Evolutionary conservation across 2,329 filamentous ascomycete species (phyloP), one percentile per base, ranked within the genome.

Genomic region (Sclerotinia minor): DNA sequence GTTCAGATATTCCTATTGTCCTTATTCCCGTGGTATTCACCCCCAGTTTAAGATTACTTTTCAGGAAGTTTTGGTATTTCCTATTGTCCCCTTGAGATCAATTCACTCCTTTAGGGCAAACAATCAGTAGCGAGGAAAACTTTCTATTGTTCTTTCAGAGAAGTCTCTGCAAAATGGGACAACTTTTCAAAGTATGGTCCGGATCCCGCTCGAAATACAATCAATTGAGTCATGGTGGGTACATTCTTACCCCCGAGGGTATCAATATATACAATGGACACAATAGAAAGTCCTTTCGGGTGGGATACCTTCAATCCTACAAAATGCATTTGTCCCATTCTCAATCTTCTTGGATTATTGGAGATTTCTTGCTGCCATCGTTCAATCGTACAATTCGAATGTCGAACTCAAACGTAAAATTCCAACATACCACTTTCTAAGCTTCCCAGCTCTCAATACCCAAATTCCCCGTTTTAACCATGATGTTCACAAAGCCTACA

Each of bases 61-160:
- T 2, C 11, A 32, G 26, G 45, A 44, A 61, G 38, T 26, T 50
- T 61, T 61, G 5, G 15, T 19, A 26, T 50, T 61, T 61, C 29
- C 29, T 24, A 26, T 50, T 35, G 21, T 61, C 24, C 58, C 35
- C 24, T 32, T 21, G 32, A 15, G 29, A 21, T 35, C 21, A 38
- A 61, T 50, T 61, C 58, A 61, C 44, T 61, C 29, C 29, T 50
- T 29, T 44, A 61, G 5, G 2, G 15, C 21, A 50, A 50, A 61
- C 3, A 26, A 38, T 49, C 58, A 50, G 13, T 7, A 61, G 58
- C 29, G 21, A 61, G 44, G 35, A 60, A 35, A 19, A 32, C 19
- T n/a, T 61, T 21, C 45, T 38, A 49, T 61, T 24, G 29, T 61
- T 4, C 21, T 35, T 61, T 35, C 58, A 61, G 58, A 50, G 11